These are phyloP conservation scores for Annulohypoxylon stygium DNA, from an alignment of 495 filamentous ascomycete species.

Conservation along the genomic window DNA sequence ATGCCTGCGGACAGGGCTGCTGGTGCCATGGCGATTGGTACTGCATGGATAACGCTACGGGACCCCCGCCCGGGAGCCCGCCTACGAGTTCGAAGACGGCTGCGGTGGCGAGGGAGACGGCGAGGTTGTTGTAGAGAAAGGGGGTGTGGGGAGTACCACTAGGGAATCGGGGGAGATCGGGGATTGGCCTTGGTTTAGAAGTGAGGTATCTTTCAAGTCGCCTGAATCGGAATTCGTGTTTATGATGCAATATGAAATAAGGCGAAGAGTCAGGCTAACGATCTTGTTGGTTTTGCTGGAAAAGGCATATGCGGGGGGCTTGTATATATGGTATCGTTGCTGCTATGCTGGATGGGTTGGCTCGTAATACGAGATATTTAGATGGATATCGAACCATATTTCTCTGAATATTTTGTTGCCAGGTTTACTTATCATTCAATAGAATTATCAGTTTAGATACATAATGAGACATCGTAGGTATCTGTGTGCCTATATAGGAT, in stretches of 20 bases:
- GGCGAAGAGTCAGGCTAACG: background rate
- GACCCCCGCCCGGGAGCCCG: constrained; percentile 19
- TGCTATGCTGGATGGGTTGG: background rate
- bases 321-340: background rate
- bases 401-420: no score
- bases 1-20: constrained; percentile 29
- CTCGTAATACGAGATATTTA: no score
- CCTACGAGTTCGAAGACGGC: constrained; percentile 18
- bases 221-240: no score
- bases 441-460: no score
- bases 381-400: no score
- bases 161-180: background rate
- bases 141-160: background rate
- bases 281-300: background rate
- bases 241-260: no score
- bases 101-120: background rate
- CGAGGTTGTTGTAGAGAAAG: background rate
- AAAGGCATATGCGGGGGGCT: background rate
- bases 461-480: no score
- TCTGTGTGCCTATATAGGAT: background rate
- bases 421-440: no score
- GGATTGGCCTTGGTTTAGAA: background rate
- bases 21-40: constrained; percentile 43
- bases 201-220: no score
- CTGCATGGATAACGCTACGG: constrained; percentile 36